Evolutionary conservation across 495 filamentous ascomycete genomes (phyloP).

Genomic region (Penicillium daleae): DNA sequence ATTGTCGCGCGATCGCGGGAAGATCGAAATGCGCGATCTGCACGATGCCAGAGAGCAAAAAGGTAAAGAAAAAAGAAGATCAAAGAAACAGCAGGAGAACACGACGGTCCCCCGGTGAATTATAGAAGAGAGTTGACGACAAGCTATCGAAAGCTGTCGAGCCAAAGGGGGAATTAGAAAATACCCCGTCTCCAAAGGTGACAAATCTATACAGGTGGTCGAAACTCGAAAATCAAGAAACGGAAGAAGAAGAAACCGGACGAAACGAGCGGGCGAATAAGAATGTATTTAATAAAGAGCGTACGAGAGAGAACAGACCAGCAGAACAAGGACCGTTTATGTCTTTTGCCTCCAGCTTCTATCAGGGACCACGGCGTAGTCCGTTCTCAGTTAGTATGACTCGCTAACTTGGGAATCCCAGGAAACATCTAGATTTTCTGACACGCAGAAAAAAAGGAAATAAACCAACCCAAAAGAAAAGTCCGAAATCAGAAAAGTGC

Average conservation of each 20-base stretch:
- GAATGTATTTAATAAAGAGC: conserved; percentile 7
- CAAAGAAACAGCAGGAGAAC: neutral
- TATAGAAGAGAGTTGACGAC: neutral
- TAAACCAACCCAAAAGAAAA: neutral
- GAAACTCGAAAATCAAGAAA: neutral
- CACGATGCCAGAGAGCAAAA: neutral
- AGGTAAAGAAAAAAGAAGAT: neutral
- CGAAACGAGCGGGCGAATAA: conserved; percentile 2
- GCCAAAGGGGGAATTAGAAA: neutral
- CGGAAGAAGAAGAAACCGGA: neutral
- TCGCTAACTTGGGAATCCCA: neutral
- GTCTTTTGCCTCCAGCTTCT: neutral
- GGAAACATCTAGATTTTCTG: neutral
- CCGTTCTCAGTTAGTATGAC: neutral
- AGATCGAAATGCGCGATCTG: neutral
- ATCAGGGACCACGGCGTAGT: neutral
- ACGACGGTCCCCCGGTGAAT: neutral
- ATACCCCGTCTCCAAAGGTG: neutral
- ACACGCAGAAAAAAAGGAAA: neutral
- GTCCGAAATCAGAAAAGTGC: too few relatives aligned
- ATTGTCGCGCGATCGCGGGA: neutral
- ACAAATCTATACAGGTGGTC: neutral
- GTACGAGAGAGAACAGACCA: too few relatives aligned
- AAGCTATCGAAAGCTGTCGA: neutral
- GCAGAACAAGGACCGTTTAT: neutral